phyloP scores from a whole-genome alignment of 164 flowering plant species.

The Magnolia kwangsiensis region DNA sequence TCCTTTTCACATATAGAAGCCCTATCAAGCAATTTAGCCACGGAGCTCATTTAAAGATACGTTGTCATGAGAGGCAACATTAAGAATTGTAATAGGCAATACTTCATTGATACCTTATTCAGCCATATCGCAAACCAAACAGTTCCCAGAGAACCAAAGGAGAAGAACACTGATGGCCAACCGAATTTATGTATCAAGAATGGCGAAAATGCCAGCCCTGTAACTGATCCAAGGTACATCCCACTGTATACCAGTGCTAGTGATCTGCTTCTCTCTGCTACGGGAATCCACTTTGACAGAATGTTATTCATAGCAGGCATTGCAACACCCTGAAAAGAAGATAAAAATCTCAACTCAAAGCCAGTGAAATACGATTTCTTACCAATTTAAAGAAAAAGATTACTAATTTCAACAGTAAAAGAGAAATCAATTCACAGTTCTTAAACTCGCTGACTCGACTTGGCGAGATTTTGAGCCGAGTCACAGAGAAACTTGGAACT shows the following conservation, averaged over 20 bases:
- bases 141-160: constrained; percentile 93
- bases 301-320: constrained; percentile 99
- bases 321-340: constrained; percentile 84
- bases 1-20: neutral
- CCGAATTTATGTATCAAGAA: constrained; percentile 77
- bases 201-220: constrained; percentile 94
- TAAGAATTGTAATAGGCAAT: neutral
- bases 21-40: neutral
- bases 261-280: constrained; percentile 92
- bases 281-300: constrained; percentile 94
- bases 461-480: too few species aligned
- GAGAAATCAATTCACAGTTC: neutral
- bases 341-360: neutral
- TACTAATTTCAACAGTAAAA: neutral
- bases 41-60: neutral
- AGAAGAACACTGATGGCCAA: constrained; percentile 96
- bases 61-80: constrained; percentile 4
- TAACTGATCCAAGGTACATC: constrained; percentile 98
- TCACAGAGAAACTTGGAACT: too few species aligned
- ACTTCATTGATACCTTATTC: constrained; percentile 47
- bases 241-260: constrained; percentile 96
- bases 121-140: constrained; percentile 87
- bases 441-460: too few species aligned
- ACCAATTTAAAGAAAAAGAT: neutral
- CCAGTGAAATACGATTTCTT: neutral